Evolutionary conservation across 139 green algal genomes (phyloP), one percentile per base, ranked within the genome.

Genomic region (Volvox reticuliferus): DNA sequence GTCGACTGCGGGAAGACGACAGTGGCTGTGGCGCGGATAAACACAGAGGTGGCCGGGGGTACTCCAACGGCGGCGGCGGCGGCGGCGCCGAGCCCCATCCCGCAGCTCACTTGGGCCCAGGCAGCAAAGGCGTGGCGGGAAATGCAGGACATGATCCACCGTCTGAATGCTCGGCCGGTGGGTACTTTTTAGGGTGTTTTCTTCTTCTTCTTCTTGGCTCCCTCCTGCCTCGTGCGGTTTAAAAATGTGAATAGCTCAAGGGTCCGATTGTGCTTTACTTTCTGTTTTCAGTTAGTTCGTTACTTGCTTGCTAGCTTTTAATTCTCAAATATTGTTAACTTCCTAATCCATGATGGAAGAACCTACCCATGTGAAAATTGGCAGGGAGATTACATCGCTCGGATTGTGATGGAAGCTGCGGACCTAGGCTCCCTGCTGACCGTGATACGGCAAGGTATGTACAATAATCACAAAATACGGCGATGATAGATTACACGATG

Each of bases 401-500:
- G 86, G 0, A 90, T 90, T 33, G 86, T 90, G 12, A 90, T 90
- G 86, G 86, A 90, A 69, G 73, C 79, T 12, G 86, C 86, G 86
- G 86, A 90, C 73, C 71, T 32, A 0, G 86, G 86, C 50, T 84
- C 73, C 13, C 73, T 90, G 73, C 30, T 77, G 30, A 24, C 0
- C 0, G 86, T 69, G 18, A 83, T 90, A 28, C 71, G 73, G 21
- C 19, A 62, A 44, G 55, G 86, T 82, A 37, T 3, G 83, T 17
- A 55, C 44, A 9, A 55, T 9, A 55, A 55, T 14, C 44, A 55
- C 44, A 5, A 55, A n/a, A n/a, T n/a, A n/a, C n/a, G n/a, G n/a
- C n/a, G n/a, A n/a, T n/a, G n/a, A n/a, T n/a, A n/a, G n/a, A n/a
- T n/a, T n/a, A n/a, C n/a, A n/a, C 44, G 44, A 55, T 55, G 44